These are phyloP conservation scores for Malus domestica DNA, from an alignment of 306 rosid genomes.

Conservation along the genomic window ASM211411v1 NC_041795.1:26634001-26634500, in stretches of 20 bases:
- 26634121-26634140: slow-evolving; percentile 31
- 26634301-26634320: slow-evolving; percentile 28
- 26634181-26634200: slow-evolving; percentile 19
- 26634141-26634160: slow-evolving; percentile 22
- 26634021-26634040: not conserved
- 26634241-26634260: slow-evolving; percentile 92
- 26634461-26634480: not conserved
- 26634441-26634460: not conserved
- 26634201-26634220: slow-evolving; percentile 60
- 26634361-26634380: slow-evolving; percentile 45
- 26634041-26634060: not conserved
- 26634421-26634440: not conserved
- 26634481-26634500: not conserved
- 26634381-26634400: slow-evolving; percentile 71
- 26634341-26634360: slow-evolving; percentile 57
- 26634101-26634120: not conserved
- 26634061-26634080: not conserved
- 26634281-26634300: slow-evolving; percentile 65
- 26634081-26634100: not conserved
- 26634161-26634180: not conserved
- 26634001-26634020: slow-evolving; percentile 30
- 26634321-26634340: slow-evolving; percentile 90
- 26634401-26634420: slow-evolving; percentile 39
- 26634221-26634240: slow-evolving; percentile 84
- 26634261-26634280: slow-evolving; percentile 52